Conservation (phyloP, 768 basidiomycete species). For the Boletus rex-veris region DNA sequence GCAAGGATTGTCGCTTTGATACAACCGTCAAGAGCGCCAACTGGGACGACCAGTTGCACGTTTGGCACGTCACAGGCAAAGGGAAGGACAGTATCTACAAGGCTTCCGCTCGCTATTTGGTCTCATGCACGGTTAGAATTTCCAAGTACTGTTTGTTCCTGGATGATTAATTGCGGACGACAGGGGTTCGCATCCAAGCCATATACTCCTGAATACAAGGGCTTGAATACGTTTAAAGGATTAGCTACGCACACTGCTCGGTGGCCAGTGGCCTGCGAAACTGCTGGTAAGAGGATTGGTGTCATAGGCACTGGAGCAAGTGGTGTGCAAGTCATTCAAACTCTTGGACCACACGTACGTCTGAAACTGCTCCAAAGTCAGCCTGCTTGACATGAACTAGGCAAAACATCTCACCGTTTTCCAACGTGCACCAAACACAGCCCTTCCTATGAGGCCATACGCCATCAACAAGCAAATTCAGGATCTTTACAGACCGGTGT, state of each 20-base stretch:
- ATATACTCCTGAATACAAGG: conserved; percentile 1
- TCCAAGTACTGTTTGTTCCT: neutral
- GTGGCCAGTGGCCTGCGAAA: conserved; percentile 7
- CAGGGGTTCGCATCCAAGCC: conserved; percentile 10
- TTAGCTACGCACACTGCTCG: neutral
- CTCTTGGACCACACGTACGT: conserved; percentile 3
- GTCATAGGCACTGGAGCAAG: conserved; percentile 10
- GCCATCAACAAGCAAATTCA: conserved; percentile 8
- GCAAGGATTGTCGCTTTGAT: conserved; percentile 11
- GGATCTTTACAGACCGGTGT: conserved; percentile 5
- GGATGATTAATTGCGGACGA: neutral
- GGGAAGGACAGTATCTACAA: conserved; percentile 1
- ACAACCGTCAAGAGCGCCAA: conserved; percentile 7
- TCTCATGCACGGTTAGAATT: conserved; percentile 3
- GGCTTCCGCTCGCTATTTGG: conserved; percentile 3
- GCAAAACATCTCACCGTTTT: conserved; percentile 7
- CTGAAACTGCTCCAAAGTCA: neutral
- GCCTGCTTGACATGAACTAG: neutral
- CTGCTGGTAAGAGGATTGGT: conserved; percentile 8
- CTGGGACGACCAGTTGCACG: conserved; percentile 7
- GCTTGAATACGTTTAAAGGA: conserved; percentile 6
- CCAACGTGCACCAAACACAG: conserved; percentile 8
- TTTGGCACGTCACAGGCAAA: conserved; percentile 5
- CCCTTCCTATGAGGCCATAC: conserved; percentile 7
- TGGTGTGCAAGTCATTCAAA: conserved; percentile 7